Evolutionary conservation across 2,329 filamentous ascomycete genomes (phyloP).

Genomic region (Xylogone sp.): DNA sequence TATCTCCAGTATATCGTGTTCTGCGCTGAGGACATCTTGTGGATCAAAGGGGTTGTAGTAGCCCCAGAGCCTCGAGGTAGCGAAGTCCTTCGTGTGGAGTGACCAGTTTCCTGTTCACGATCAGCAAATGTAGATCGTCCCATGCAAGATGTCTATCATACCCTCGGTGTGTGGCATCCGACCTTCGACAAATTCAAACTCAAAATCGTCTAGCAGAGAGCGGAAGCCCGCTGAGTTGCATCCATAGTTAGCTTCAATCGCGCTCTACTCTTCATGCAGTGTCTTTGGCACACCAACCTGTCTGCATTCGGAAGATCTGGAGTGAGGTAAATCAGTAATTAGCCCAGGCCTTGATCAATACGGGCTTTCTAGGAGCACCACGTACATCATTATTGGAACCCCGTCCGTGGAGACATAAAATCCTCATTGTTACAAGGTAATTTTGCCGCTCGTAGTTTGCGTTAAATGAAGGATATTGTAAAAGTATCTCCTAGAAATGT

Average conservation of each 20-base stretch:
- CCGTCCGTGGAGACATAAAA: slow-evolving; percentile 12
- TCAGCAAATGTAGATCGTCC: too few relatives aligned
- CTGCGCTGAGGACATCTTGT: slow-evolving; percentile 1
- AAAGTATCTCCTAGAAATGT: too few relatives aligned
- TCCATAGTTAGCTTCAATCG: neutral
- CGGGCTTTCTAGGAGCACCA: neutral
- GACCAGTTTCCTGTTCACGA: slow-evolving; percentile 10
- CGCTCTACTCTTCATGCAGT: neutral
- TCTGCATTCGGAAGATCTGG: slow-evolving; percentile 10
- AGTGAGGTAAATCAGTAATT: neutral
- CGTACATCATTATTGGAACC: slow-evolving; percentile 14
- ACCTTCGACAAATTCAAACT: slow-evolving; percentile 9
- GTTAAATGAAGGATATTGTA: too few relatives aligned
- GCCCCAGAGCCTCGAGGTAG: slow-evolving; percentile 1
- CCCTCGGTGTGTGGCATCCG: slow-evolving; percentile 7
- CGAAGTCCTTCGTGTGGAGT: slow-evolving; percentile 5
- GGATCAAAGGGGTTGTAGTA: slow-evolving; percentile 6
- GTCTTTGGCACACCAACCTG: slow-evolving; percentile 1
- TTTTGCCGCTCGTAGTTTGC: too few relatives aligned
- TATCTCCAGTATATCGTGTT: slow-evolving; percentile 6
- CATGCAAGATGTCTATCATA: slow-evolving; percentile 1
- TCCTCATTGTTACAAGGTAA: slow-evolving; percentile 12
- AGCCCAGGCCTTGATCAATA: neutral
- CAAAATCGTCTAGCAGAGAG: slow-evolving; percentile 6
- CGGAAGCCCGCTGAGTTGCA: slow-evolving; percentile 3